Conservation (phyloP, 306 rosid genomes). For the Malus asiatica region DNA sequence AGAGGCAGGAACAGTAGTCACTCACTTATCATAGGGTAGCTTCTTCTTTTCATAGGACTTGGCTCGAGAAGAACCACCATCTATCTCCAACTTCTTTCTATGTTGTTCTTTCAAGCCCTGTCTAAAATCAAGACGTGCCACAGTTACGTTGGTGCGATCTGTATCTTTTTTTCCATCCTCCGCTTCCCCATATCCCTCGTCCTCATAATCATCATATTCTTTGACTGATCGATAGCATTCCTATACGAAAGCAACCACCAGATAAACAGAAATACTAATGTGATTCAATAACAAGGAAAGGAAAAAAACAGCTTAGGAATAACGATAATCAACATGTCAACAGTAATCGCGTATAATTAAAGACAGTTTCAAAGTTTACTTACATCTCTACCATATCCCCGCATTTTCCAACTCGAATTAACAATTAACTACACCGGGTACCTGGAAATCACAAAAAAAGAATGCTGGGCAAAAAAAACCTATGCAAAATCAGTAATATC, state of each 20-base stretch:
- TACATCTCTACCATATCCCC: constrained; percentile 55
- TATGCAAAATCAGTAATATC: not conserved
- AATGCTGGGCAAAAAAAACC: not conserved
- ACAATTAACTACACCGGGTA: not conserved
- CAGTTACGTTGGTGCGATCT: constrained; percentile 57
- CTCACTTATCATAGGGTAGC: constrained; percentile 73
- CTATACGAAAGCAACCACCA: constrained; percentile 11
- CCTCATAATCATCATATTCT: constrained; percentile 54
- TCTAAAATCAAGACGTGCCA: constrained; percentile 63
- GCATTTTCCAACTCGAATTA: constrained; percentile 31
- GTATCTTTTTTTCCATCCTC: constrained; percentile 43
- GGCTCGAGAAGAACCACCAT: constrained; percentile 28
- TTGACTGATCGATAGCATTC: constrained; percentile 18
- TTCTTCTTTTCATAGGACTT: constrained; percentile 38
- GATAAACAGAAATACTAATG: no score
- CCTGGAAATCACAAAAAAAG: not conserved
- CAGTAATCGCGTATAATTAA: not conserved
- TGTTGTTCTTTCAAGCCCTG: constrained; percentile 57
- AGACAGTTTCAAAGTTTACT: constrained; percentile 11
- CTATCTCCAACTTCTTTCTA: constrained; percentile 49
- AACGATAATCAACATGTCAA: not conserved
- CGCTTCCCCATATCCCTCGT: constrained; percentile 35
- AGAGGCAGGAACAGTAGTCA: not conserved
- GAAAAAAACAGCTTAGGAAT: not conserved
- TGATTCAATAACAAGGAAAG: no score